phyloP scores from a whole-genome alignment of 495 filamentous ascomycete species.

The Xylaria sp. region DNA sequence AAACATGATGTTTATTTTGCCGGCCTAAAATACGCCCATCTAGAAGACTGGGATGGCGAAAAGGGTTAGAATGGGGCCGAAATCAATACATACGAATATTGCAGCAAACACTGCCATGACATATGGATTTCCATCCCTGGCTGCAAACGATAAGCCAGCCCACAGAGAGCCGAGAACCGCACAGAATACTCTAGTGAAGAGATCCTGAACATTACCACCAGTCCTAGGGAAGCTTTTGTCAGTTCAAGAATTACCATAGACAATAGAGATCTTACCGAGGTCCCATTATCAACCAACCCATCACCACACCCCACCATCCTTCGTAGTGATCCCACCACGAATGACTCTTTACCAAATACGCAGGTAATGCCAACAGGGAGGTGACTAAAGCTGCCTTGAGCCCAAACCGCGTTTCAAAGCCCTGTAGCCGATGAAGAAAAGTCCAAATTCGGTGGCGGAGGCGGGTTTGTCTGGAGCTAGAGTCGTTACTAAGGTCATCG shows the following conservation, averaged over 20 bases:
- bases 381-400: constrained; percentile 61
- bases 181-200: constrained; percentile 55
- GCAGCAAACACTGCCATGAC: constrained; percentile 63
- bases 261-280: constrained; percentile 39
- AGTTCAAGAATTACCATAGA: neutral
- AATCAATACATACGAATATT: constrained; percentile 42
- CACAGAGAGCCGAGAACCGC: constrained; percentile 59
- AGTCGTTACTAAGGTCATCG: constrained; percentile 33
- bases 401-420: constrained; percentile 64
- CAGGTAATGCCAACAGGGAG: constrained; percentile 58
- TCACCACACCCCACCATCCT: constrained; percentile 64
- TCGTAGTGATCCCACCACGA: constrained; percentile 62
- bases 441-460: constrained; percentile 56
- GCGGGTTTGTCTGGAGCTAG: constrained; percentile 38
- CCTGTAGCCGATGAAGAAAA: constrained; percentile 60
- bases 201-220: constrained; percentile 62
- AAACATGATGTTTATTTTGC: neutral
- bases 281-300: constrained; percentile 66
- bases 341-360: constrained; percentile 52
- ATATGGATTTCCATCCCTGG: constrained; percentile 58
- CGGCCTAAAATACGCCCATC: neutral
- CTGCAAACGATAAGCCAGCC: constrained; percentile 59
- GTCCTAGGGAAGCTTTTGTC: constrained; percentile 44
- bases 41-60: neutral
- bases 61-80: neutral